Evolutionary conservation across 306 rosid genomes (phyloP).

Genomic region (Styphnolobium japonicum): DNA sequence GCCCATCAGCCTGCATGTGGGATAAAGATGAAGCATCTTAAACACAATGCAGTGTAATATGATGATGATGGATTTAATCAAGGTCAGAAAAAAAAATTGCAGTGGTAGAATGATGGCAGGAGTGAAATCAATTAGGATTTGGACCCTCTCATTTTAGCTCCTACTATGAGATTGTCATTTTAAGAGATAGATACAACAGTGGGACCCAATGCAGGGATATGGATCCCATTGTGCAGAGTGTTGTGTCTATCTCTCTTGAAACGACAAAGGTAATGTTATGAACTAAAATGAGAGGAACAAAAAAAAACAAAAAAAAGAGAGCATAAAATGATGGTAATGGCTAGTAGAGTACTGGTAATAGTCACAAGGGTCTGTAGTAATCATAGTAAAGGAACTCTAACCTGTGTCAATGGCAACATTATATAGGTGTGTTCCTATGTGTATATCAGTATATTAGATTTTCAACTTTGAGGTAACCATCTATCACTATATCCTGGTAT

Average conservation of each 20-base stretch:
- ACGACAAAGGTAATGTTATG: no score
- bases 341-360: neutral
- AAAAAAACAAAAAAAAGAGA: no score
- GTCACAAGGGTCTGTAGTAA: neutral
- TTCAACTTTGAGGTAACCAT: neutral
- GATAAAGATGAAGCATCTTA: neutral
- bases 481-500: neutral
- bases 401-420: neutral
- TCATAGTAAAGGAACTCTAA: neutral
- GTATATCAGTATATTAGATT: neutral
- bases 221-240: no score
- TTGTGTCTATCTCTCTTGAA: no score
- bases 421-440: neutral
- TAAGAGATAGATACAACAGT: no score
- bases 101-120: neutral
- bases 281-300: no score
- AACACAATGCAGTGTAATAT: neutral
- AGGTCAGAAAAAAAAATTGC: neutral
- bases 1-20: conserved; percentile 82
- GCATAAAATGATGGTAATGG: neutral
- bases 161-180: no score
- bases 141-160: neutral
- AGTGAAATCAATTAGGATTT: conserved; percentile 1
- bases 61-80: neutral
- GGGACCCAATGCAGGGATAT: no score